A percentile compares a stretch with the other conserved stretches of the same genome.
These are phyloP conservation scores for Puccinia coronata DNA, from an alignment of 1,284 basidiomycete genomes.

Conservation along the genomic window DNA sequence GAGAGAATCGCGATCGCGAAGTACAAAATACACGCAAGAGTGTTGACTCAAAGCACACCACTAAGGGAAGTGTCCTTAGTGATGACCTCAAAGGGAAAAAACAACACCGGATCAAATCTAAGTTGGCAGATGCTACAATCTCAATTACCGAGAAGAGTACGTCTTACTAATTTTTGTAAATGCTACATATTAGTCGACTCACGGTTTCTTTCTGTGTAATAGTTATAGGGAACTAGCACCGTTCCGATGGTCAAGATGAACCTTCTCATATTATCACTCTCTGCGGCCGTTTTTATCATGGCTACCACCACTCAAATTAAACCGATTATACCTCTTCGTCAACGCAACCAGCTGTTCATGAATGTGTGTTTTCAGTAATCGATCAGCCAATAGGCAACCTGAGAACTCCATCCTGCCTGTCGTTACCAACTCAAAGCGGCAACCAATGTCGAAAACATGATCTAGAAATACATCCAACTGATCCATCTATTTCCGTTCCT, in stretches of 20 bases:
- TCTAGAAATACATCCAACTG: not conserved
- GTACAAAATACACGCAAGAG: not conserved
- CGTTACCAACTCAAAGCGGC: too few relatives aligned
- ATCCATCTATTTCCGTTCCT: not conserved
- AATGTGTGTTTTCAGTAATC: too few relatives aligned
- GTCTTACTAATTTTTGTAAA: not conserved
- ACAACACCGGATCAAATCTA: constrained; percentile 9
- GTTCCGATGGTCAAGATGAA: too few relatives aligned
- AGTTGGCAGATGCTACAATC: constrained; percentile 10
- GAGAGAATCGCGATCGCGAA: not conserved
- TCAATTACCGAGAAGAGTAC: constrained; percentile 7
- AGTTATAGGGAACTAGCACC: not conserved
- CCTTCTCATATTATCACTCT: too few relatives aligned
- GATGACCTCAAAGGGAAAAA: constrained; percentile 12
- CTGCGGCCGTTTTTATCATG: too few relatives aligned
- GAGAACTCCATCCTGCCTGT: too few relatives aligned
- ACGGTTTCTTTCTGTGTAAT: not conserved
- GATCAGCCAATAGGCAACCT: too few relatives aligned
- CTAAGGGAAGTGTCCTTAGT: not conserved
- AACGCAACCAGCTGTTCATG: too few relatives aligned
- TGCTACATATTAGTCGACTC: not conserved
- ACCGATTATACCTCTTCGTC: too few relatives aligned
- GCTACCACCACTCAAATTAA: too few relatives aligned
- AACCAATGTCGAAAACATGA: too few relatives aligned
- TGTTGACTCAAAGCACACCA: not conserved